Evolutionary conservation across 768 basidiomycete genomes (phyloP).

Genomic region (Scleroderma bovista): DNA sequence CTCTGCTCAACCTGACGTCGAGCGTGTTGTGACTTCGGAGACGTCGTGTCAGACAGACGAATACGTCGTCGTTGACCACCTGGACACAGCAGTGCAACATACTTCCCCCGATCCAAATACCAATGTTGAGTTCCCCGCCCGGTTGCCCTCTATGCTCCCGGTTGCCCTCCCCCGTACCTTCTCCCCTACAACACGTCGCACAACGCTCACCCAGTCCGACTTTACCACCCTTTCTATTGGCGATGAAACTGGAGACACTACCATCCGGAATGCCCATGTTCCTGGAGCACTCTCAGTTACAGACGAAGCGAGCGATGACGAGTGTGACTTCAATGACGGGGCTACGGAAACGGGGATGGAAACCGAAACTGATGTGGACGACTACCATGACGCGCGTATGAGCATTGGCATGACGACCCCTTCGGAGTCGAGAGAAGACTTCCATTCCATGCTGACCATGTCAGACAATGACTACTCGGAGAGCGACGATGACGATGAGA

Average conservation of each 20-base stretch:
- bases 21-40: constrained; percentile 21
- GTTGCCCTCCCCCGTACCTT: constrained; percentile 14
- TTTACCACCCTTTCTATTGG: constrained; percentile 30
- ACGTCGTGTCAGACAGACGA: constrained; percentile 49
- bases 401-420: constrained; percentile 59
- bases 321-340: constrained; percentile 37
- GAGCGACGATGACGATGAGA: constrained; percentile 49
- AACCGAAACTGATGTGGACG: constrained; percentile 61
- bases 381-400: constrained; percentile 74
- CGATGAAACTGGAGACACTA: constrained; percentile 30
- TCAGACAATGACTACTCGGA: constrained; percentile 65
- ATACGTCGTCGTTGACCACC: constrained; percentile 24
- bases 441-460: constrained; percentile 68
- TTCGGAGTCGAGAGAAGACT: constrained; percentile 63
- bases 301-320: constrained; percentile 29
- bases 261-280: constrained; percentile 28
- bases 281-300: constrained; percentile 15
- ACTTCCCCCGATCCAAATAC: constrained; percentile 32
- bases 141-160: constrained; percentile 31
- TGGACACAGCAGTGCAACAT: constrained; percentile 50
- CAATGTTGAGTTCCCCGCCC: constrained; percentile 31
- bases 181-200: constrained; percentile 29
- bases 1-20: constrained; percentile 8
- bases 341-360: constrained; percentile 62
- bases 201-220: constrained; percentile 47